A percentile compares a stretch with the other conserved stretches of the same genome.
Evolutionary conservation across 768 basidiomycete genomes (phyloP).

Genomic region (Gloeopeniophorella convolvens): DNA sequence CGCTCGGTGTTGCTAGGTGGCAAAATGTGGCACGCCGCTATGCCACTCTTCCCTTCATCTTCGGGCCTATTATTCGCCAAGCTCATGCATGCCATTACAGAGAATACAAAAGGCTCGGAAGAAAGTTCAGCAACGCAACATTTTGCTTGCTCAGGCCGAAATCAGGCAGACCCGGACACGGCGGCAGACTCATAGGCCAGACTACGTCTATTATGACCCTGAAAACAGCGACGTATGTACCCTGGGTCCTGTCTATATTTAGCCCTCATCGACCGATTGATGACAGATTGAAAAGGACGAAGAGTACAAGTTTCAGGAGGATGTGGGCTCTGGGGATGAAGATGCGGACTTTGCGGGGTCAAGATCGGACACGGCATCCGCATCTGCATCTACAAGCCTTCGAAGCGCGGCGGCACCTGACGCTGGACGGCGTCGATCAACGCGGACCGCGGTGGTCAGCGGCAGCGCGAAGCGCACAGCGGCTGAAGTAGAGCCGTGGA

Average conservation of each 20-base stretch:
- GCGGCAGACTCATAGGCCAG: constrained; percentile 62
- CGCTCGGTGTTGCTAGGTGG: neutral
- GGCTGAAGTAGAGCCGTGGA: constrained; percentile 42
- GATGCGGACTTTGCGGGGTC: constrained; percentile 32
- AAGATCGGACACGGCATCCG: constrained; percentile 20
- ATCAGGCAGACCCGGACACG: constrained; percentile 75
- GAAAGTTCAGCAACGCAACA: constrained; percentile 61
- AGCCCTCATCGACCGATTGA: constrained; percentile 27
- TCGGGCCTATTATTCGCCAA: neutral
- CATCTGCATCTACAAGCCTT: constrained; percentile 8
- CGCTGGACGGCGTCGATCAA: constrained; percentile 34
- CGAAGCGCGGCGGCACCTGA: constrained; percentile 13
- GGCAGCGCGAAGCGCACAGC: constrained; percentile 45
- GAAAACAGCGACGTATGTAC: constrained; percentile 58
- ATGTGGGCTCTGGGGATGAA: constrained; percentile 27
- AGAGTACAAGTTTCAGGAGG: constrained; percentile 62
- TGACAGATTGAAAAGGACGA: constrained; percentile 46
- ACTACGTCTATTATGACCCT: constrained; percentile 73
- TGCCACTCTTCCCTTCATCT: constrained; percentile 3
- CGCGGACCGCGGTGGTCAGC: constrained; percentile 34
- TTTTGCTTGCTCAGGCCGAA: constrained; percentile 67
- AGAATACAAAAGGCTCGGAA: constrained; percentile 63
- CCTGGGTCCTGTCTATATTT: constrained; percentile 20
- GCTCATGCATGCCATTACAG: constrained; percentile 36
- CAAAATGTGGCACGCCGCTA: neutral